Percentiles rank a stretch among this genome's conserved stretches.
Conservation (phyloP, 1,284 basidiomycete genomes). For the Ganoderma multipileum region DNA sequence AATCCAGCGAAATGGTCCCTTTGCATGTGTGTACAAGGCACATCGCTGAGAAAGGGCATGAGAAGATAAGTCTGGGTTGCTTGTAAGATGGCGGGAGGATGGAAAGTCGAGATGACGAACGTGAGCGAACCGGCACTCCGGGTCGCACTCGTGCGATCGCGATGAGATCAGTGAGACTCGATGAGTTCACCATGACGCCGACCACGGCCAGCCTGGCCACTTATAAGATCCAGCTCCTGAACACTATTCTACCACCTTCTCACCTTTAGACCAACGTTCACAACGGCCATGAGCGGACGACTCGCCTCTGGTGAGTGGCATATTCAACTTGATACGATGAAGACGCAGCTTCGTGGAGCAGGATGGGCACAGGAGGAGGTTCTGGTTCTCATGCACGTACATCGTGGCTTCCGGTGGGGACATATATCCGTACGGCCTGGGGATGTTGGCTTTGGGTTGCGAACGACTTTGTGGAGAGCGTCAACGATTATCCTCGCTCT, state of each 20-base stretch:
- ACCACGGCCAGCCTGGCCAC: background rate
- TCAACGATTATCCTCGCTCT: background rate
- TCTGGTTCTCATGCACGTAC: background rate
- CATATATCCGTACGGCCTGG: background rate
- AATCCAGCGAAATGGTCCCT: slow-evolving; percentile 9
- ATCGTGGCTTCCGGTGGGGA: background rate
- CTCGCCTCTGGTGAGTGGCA: slow-evolving; percentile 43
- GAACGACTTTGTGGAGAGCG: background rate
- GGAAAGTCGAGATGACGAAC: slow-evolving; percentile 13
- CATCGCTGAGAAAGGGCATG: slow-evolving; percentile 11
- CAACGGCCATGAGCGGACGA: slow-evolving; percentile 42
- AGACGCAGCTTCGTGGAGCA: background rate
- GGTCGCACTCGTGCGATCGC: slow-evolving; percentile 30
- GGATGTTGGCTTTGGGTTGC: background rate
- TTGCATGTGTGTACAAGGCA: background rate
- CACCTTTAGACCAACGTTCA: slow-evolving; percentile 5
- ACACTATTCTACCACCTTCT: slow-evolving; percentile 4
- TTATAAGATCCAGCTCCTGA: slow-evolving; percentile 18
- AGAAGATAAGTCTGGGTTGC: slow-evolving; percentile 9
- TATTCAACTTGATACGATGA: background rate
- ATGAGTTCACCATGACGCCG: slow-evolving; percentile 23
- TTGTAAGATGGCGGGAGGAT: background rate
- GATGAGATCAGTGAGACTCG: slow-evolving; percentile 23
- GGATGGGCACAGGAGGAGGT: background rate
- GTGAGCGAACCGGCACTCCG: slow-evolving; percentile 21